Conservation (phyloP, 2,329 filamentous ascomycete species). For the Pseudocercospora cruenta region DNA sequence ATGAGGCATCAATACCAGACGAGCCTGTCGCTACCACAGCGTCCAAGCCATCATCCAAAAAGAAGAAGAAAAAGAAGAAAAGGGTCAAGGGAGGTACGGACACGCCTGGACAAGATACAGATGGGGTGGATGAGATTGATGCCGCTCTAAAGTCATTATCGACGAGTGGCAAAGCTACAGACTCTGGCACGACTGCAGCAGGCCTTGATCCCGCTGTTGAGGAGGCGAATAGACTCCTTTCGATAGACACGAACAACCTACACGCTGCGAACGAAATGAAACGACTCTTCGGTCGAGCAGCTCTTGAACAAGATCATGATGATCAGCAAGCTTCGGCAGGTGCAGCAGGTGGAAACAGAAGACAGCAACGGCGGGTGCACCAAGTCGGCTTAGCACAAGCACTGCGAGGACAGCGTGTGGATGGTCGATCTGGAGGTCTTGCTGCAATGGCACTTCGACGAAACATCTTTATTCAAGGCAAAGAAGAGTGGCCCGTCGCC, state of each 20-base stretch:
- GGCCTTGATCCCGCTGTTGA: slow-evolving; percentile 46
- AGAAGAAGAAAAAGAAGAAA: slow-evolving; percentile 65
- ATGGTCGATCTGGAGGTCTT: slow-evolving; percentile 63
- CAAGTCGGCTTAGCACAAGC: slow-evolving; percentile 63
- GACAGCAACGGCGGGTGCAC: slow-evolving; percentile 44
- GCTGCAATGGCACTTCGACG: slow-evolving; percentile 72
- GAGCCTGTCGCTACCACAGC: slow-evolving; percentile 9
- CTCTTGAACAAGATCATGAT: slow-evolving; percentile 60
- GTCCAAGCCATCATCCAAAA: slow-evolving; percentile 43
- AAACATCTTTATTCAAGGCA: slow-evolving; percentile 84
- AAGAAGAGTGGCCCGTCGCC: slow-evolving; percentile 81
- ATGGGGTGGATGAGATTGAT: slow-evolving; percentile 66
- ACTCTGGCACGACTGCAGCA: slow-evolving; percentile 27
- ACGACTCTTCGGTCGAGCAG: slow-evolving; percentile 68
- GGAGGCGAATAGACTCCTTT: slow-evolving; percentile 58
- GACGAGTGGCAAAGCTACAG: slow-evolving; percentile 34
- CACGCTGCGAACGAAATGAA: slow-evolving; percentile 93
- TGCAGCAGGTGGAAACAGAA: slow-evolving; percentile 35
- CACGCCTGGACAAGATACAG: slow-evolving; percentile 28
- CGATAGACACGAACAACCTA: slow-evolving; percentile 71
- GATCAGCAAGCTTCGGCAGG: slow-evolving; percentile 45
- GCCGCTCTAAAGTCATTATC: slow-evolving; percentile 63
- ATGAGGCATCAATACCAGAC: slow-evolving; percentile 33
- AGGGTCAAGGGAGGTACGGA: slow-evolving; percentile 54
- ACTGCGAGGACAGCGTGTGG: slow-evolving; percentile 54